These are phyloP conservation scores for Russula lepida DNA, from an alignment of 768 basidiomycete species.

Conservation along the genomic window DNA sequence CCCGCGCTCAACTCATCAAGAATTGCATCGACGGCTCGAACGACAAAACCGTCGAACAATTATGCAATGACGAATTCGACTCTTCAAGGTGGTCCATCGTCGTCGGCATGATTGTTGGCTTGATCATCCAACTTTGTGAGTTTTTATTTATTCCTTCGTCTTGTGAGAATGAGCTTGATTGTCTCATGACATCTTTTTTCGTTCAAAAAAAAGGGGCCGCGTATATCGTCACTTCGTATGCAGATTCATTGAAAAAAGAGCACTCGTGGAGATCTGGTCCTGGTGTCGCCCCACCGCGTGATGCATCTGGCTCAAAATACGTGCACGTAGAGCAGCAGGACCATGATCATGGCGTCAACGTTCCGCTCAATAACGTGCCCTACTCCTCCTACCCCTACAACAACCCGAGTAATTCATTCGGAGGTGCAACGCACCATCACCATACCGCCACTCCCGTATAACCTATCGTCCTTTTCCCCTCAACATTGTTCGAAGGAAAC, in stretches of 20 bases:
- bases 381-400: slow-evolving; percentile 13
- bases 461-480: background rate
- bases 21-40: slow-evolving; percentile 17
- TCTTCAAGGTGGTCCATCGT: background rate
- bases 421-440: background rate
- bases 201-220: slow-evolving; percentile 13
- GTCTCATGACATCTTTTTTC: background rate
- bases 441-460: background rate
- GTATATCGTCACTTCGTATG: slow-evolving; percentile 14
- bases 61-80: slow-evolving; percentile 4
- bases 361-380: background rate
- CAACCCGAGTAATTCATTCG: slow-evolving; percentile 2
- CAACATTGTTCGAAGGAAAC: background rate
- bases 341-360: background rate
- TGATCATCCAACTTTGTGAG: slow-evolving; percentile 15
- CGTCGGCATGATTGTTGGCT: background rate
- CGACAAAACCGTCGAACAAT: background rate
- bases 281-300: background rate
- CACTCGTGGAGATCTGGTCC: background rate
- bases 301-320: background rate
- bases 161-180: background rate
- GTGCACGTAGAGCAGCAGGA: background rate
- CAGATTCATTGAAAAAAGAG: background rate
- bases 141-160: background rate
- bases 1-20: slow-evolving; percentile 2